Base-by-base conservation (phyloP, 768 basidiomycete species). In the Naganishia vishniacii region DNA sequence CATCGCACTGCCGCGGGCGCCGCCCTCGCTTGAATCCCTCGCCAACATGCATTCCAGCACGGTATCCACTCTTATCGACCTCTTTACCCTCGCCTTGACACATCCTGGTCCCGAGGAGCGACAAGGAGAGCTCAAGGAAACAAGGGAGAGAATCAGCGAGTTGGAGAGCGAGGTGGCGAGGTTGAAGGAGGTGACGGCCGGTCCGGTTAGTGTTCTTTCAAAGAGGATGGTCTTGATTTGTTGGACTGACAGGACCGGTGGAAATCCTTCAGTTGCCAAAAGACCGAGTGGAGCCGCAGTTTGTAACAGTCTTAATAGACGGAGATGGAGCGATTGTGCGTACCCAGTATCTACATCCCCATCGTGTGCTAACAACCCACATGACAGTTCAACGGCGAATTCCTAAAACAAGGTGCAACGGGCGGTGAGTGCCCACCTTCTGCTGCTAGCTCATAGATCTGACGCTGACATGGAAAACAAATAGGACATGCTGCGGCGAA, bases 311-410 rank as follows among this genome's bases (percentile, higher is more conserved):
- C n/a, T 51, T 73, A 3, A 66, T 76, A 11, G 72, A 73, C 40
- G 71, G 71, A 1, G 72, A 73, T 37, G 69, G 68, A 13, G 59
- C 70, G 8, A 72, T 75, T 29, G 72, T 73, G 58, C 67, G 70
- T 66, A 3, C 16, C 20, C 45, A 18, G 29, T 5, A 29, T 28
- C 34, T 23, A 20, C 16, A n/a, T n/a, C 16, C 15, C 28, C 13
- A 26, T n/a, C 18, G 25, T 18, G 5, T 47, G 4, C 46, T 59
- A 16, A 37, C 63, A n/a, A n/a, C 26, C 18, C 34, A 12, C 47
- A 1, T 37, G 15, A n/a, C 47, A 73, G 74, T 73, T 73, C 62
- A 64, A 72, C 34, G 70, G 68, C 25, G 20, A 37, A 11, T 61
- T 66, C 13, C 60, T 72, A 11, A 59, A 64, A 46, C 48, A 65